phyloP scores from a whole-genome alignment of 1,284 basidiomycete genomes.

The Pseudozyma pruni region DNA sequence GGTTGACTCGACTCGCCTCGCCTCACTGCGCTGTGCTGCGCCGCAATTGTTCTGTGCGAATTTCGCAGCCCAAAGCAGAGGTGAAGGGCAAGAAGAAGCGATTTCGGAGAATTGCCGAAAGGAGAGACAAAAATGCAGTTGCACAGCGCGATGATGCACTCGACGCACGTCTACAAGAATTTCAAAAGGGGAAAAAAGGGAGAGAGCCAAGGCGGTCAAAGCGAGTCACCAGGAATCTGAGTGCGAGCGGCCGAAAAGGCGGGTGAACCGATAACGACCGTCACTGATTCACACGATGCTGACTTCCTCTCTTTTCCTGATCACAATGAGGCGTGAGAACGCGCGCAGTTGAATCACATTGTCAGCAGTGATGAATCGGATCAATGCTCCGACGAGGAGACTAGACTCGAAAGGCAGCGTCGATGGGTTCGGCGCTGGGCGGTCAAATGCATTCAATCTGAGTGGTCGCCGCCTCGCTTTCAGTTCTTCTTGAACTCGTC shows the following conservation, averaged over 20 bases:
- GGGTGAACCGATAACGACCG: too few species aligned
- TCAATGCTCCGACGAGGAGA: too few species aligned
- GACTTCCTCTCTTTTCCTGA: too few species aligned
- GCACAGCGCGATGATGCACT: constrained; percentile 11
- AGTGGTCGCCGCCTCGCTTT: constrained; percentile 2
- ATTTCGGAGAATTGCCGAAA: constrained; percentile 26
- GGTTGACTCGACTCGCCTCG: neutral
- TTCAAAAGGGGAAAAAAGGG: neutral
- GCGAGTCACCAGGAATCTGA: neutral
- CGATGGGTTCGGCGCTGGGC: neutral
- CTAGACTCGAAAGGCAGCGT: too few species aligned
- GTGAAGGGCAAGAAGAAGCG: neutral
- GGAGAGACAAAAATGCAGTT: neutral
- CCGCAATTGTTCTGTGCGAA: neutral
- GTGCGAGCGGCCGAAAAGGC: too few species aligned
- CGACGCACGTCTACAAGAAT: constrained; percentile 1
- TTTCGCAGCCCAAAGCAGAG: neutral
- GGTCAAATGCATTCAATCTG: constrained; percentile 3
- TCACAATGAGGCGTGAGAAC: too few species aligned
- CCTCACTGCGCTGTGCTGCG: neutral
- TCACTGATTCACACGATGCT: too few species aligned
- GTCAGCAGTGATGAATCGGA: too few species aligned
- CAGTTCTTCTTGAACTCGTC: neutral
- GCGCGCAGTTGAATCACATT: too few species aligned
- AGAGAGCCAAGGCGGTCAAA: neutral